Evolutionary conservation across 2,329 filamentous ascomycete genomes (phyloP).

Genomic region (Reticulascus tulasneorum): DNA sequence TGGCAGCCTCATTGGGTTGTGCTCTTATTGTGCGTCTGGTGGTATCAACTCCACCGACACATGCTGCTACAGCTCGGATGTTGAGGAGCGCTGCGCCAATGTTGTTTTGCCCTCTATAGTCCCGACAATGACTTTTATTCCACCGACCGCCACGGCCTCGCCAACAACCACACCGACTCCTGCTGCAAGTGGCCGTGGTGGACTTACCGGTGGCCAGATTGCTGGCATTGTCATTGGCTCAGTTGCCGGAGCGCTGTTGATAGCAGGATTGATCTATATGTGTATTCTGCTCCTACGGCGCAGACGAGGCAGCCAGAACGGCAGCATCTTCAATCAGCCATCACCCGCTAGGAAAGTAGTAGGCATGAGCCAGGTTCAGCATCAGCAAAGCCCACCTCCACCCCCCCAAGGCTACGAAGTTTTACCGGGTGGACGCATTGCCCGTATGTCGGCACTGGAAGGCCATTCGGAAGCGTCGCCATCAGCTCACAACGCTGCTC

Average conservation of each 20-base stretch:
- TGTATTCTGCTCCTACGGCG: slow-evolving; percentile 50
- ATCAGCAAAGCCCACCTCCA: slow-evolving; percentile 15
- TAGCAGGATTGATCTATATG: slow-evolving; percentile 67
- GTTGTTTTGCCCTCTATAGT: slow-evolving; percentile 77
- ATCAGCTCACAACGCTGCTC: slow-evolving; percentile 30
- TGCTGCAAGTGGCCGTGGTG: slow-evolving; percentile 24
- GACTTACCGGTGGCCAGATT: slow-evolving; percentile 78
- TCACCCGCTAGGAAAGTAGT: slow-evolving; percentile 60
- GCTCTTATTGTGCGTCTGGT: slow-evolving; percentile 78
- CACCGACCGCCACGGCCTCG: slow-evolving; percentile 43
- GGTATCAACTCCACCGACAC: slow-evolving; percentile 91
- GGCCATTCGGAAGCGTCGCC: slow-evolving; percentile 62
- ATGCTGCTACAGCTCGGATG: slow-evolving; percentile 81
- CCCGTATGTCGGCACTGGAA: slow-evolving; percentile 92
- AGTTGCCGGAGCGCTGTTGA: slow-evolving; percentile 63
- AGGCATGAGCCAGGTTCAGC: slow-evolving; percentile 33
- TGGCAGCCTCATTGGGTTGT: slow-evolving; percentile 69
- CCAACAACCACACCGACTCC: slow-evolving; percentile 24
- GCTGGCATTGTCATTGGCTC: slow-evolving; percentile 87
- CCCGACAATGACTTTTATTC: slow-evolving; percentile 59
- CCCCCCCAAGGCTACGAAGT: slow-evolving; percentile 62
- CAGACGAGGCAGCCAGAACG: slow-evolving; percentile 57
- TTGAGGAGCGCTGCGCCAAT: slow-evolving; percentile 66
- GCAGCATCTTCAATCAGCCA: slow-evolving; percentile 85
- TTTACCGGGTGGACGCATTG: slow-evolving; percentile 82